Conservation (phyloP, 2,329 filamentous ascomycete species). For the Scedosporium aurantiacum region DNA sequence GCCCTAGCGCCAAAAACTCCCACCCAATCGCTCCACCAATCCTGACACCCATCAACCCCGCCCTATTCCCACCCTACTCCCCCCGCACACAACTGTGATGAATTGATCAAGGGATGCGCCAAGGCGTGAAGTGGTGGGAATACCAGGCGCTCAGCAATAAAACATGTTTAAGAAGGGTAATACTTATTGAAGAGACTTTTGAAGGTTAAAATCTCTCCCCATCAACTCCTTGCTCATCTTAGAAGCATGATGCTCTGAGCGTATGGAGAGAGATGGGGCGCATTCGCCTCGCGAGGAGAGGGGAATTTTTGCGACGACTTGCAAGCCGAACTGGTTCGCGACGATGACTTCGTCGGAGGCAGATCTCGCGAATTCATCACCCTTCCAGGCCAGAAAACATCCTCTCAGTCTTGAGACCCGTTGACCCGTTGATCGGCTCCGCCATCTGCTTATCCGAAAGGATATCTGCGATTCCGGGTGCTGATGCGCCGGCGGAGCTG, state of each 20-base stretch:
- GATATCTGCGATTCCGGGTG: not conserved
- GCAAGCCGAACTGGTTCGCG: not conserved
- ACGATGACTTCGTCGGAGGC: not conserved
- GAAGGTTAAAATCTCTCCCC: too few species aligned
- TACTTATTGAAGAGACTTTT: too few species aligned
- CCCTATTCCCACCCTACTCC: too few species aligned
- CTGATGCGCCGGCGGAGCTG: not conserved
- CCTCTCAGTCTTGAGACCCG: not conserved
- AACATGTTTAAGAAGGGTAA: too few species aligned
- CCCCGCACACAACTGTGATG: too few species aligned
- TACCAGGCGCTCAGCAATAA: too few species aligned
- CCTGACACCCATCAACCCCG: not conserved
- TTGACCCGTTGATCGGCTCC: not conserved
- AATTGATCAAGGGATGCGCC: too few species aligned
- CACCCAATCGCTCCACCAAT: not conserved
- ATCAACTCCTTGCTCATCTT: too few species aligned
- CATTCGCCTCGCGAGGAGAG: not conserved
- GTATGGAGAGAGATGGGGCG: not conserved
- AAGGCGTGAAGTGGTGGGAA: too few species aligned
- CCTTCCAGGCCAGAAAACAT: not conserved
- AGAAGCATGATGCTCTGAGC: too few species aligned
- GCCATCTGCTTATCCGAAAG: not conserved
- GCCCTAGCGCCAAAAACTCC: not conserved
- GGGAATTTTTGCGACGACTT: not conserved
- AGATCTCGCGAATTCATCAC: not conserved